A percentile compares a stretch with the other conserved stretches of the same genome.
These are phyloP conservation scores for Brettanomyces naardenensis DNA, from an alignment of 805 yeast species.

Conservation along the genomic window DNA sequence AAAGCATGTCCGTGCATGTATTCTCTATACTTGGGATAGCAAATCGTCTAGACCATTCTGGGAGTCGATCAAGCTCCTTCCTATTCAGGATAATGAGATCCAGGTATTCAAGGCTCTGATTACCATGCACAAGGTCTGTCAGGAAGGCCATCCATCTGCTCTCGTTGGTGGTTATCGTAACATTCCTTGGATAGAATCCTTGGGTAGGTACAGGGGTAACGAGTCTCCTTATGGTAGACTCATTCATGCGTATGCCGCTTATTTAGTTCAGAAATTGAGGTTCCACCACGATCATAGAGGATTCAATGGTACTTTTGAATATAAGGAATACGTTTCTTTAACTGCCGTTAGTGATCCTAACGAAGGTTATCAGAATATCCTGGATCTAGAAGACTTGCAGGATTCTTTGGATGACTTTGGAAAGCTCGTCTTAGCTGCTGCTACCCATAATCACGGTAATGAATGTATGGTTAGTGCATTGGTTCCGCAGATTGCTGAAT, in stretches of 20 bases:
- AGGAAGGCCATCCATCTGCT: slow-evolving; percentile 92
- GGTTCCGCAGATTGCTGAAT: slow-evolving; percentile 84
- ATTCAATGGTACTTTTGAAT: slow-evolving; percentile 92
- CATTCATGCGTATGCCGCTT: slow-evolving; percentile 68
- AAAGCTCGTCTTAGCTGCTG: slow-evolving; percentile 63
- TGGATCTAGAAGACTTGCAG: slow-evolving; percentile 80
- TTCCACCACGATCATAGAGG: slow-evolving; percentile 83
- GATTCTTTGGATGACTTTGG: slow-evolving; percentile 77
- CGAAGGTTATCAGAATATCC: slow-evolving; percentile 85
- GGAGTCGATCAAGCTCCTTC: slow-evolving; percentile 71
- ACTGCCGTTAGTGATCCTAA: slow-evolving; percentile 87
- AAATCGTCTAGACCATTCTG: slow-evolving; percentile 78
- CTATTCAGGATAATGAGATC: slow-evolving; percentile 74
- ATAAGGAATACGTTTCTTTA: slow-evolving; percentile 87
- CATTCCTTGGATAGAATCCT: slow-evolving; percentile 66
- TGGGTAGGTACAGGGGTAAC: slow-evolving; percentile 49
- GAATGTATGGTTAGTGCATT: slow-evolving; percentile 82
- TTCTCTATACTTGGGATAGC: slow-evolving; percentile 95
- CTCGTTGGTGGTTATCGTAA: slow-evolving; percentile 75
- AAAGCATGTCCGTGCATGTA: slow-evolving; percentile 92
- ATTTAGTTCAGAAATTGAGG: slow-evolving; percentile 61
- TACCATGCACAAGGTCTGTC: slow-evolving; percentile 84
- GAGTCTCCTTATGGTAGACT: slow-evolving; percentile 52
- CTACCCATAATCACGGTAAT: slow-evolving; percentile 43
- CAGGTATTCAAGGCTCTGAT: slow-evolving; percentile 83